Evolutionary conservation across 2,329 filamentous ascomycete species (phyloP).

Genomic region (Microdochium trichocladiopsis): DNA sequence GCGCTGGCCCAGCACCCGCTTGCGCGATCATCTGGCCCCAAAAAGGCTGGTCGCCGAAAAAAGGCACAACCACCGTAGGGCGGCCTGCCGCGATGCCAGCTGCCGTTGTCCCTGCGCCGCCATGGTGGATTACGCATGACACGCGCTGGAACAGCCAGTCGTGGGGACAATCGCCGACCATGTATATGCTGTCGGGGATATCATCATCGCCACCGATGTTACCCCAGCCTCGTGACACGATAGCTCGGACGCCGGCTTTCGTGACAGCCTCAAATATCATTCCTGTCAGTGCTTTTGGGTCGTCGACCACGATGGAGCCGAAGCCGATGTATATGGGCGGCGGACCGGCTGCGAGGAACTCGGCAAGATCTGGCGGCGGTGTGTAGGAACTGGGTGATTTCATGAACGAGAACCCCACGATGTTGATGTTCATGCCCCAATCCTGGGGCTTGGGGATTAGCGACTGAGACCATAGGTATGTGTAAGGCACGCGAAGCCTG

Average conservation of each 20-base stretch:
- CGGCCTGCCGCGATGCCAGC: conserved; percentile 32
- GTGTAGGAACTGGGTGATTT: conserved; percentile 42
- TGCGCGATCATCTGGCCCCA: conserved; percentile 57
- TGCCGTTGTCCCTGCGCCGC: conserved; percentile 59
- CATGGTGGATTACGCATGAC: conserved; percentile 54
- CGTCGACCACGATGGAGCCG: conserved; percentile 59
- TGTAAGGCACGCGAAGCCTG: conserved; percentile 56
- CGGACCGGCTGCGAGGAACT: conserved; percentile 30
- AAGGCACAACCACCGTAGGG: conserved; percentile 58
- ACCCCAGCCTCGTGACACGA: conserved; percentile 61
- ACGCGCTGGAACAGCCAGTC: conserved; percentile 60
- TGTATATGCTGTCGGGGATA: conserved; percentile 43
- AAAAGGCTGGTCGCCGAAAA: conserved; percentile 60
- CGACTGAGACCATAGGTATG: conserved; percentile 64
- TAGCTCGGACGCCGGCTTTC: conserved; percentile 47
- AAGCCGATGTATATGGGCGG: conserved; percentile 61
- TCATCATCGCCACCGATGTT: conserved; percentile 42
- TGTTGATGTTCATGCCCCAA: conserved; percentile 51
- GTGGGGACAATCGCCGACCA: conserved; percentile 59
- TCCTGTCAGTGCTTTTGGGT: conserved; percentile 48
- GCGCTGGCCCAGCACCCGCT: conserved; percentile 52
- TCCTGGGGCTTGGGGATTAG: conserved; percentile 59
- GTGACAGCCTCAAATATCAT: conserved; percentile 54
- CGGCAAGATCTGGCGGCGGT: conserved; percentile 43
- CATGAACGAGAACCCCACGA: conserved; percentile 58